Evolutionary conservation across 495 filamentous ascomycete species (phyloP), one percentile per base, ranked within the genome.

Genomic region (Talaromyces stipitatus): DNA sequence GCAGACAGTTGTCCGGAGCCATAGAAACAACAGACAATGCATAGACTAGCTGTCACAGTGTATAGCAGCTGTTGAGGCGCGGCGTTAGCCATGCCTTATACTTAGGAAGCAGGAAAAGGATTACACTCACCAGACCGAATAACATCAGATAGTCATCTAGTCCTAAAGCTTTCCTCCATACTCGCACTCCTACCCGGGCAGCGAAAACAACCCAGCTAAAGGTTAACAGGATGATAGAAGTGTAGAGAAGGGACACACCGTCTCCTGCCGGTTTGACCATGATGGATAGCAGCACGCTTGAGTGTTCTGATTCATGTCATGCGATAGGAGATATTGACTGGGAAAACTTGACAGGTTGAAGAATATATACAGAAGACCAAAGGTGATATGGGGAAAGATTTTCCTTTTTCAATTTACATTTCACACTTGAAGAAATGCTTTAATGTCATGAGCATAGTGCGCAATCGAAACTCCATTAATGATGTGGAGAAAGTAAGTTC

Each of bases 221-320:
- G 6, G 50, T 24, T 32, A 52, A 52, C 16, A 52, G 50, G 16
- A 52, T 18, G 16, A 52, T 52, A 11, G 50, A 52, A 11, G 50
- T 52, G 12, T 52, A 52, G 50, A 52, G 29, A 12, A 52, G 28
- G 1, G 50, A 1, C 14, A 52, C 50, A 32, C 50, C 50, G 23
- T 52, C 50, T 52, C 50, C 50, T 29, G 50, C 50, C 28, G 50
- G 50, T 9, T 52, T 22, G 16, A 32, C 50, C 50, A 52, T 52
- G 50, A 52, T 22, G 12, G n/a, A n/a, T 29, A 16, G 10, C 50
- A 24, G 27, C 50, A 1, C 12, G 14, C 3, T 52, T 28, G 50
- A 32, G 23, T 29, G 12, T 14, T 29, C 23, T 29, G 28, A 24
- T 24, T 48, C 45, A 48, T 48, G 22, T 48, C 45, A 48, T 12